Evolutionary conservation across 1,284 basidiomycete genomes (phyloP), one percentile per base, ranked within the genome.

Genomic region (Apiotrichum brassicae): DNA sequence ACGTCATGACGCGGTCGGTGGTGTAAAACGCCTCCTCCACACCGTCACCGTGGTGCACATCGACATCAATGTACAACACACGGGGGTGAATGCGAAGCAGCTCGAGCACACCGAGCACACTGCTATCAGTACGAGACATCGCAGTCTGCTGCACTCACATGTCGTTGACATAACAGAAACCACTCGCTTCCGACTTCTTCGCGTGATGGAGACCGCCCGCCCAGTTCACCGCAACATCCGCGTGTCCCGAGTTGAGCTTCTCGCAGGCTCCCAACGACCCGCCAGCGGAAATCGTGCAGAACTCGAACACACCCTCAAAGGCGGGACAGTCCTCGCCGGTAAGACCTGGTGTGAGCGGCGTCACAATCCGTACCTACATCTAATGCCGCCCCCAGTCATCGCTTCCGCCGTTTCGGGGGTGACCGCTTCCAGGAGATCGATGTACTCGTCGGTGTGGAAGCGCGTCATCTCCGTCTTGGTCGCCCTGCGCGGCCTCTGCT

Each of bases 1-100:
- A 84, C 3, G 94, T 97, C 85, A 97, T 91, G 60, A 98, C 94
- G 46, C 94, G 79, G 69, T 98, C 87, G 3, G 91, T 97, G 22
- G 89, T 92, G 72, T 97, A 97, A 76, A 98, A 98, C 1, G 94
- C 95, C 69, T 98, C 94, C 65, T 98, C 94, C 30, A 98, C 94
- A 18, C 94, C 95, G 66, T 98, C 95, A 7, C 94, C 94, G 53
- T 98, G 94, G 70, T 97, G 94, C 49, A 92, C 91, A 72, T 98
- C 94, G 50, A 98, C 94, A 72, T 98, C 94, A 68, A 98, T 87
- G 72, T 98, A 98, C 22, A 98, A 77, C 2, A 98, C 93, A 49
- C 95, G 86, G 0, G 87, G 82, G 64, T 82, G 79, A 56, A 76
- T 76, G 18, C 78, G 81, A 13, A 94, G 76, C 13, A 95, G 81